Conservation (phyloP, 177 flowering plant species). For the Vitis hybrid region DNA sequence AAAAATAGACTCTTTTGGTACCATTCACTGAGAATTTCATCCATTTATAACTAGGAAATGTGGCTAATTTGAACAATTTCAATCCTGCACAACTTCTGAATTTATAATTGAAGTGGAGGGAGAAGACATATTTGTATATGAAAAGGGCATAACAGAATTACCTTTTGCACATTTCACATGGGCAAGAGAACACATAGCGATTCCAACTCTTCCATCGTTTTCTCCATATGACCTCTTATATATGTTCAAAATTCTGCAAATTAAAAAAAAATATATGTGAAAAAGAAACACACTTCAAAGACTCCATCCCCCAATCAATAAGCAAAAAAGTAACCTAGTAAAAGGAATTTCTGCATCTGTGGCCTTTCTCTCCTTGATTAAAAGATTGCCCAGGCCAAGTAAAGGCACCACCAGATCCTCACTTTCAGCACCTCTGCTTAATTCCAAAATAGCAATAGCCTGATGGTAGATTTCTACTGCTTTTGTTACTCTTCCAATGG, state of each 20-base stretch:
- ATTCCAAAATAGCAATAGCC: slow-evolving; percentile 58
- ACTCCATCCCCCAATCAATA: neutral
- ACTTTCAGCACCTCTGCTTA: slow-evolving; percentile 54
- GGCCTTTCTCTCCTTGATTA: slow-evolving; percentile 60
- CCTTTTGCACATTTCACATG: slow-evolving; percentile 79
- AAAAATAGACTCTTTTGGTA: neutral
- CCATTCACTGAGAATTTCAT: neutral
- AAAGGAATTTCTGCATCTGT: slow-evolving; percentile 69
- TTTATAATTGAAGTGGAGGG: no score
- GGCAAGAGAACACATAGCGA: slow-evolving; percentile 86
- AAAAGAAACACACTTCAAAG: neutral
- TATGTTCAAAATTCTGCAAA: slow-evolving; percentile 57
- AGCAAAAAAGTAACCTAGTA: slow-evolving; percentile 42
- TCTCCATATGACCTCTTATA: slow-evolving; percentile 67
- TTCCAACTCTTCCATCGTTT: slow-evolving; percentile 84
- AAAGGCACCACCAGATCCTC: slow-evolving; percentile 75
- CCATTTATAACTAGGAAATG: no score
- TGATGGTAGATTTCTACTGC: slow-evolving; percentile 59
- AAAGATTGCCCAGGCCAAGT: slow-evolving; percentile 74
- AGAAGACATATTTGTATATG: no score
- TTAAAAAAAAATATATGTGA: neutral
- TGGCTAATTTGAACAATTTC: no score
- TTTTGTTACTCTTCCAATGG: slow-evolving; percentile 48
- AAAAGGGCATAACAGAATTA: slow-evolving; percentile 16
- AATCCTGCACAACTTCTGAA: no score